Base-by-base conservation (phyloP, 331 rosid genomes). In the Pyrus hybrid region DNA sequence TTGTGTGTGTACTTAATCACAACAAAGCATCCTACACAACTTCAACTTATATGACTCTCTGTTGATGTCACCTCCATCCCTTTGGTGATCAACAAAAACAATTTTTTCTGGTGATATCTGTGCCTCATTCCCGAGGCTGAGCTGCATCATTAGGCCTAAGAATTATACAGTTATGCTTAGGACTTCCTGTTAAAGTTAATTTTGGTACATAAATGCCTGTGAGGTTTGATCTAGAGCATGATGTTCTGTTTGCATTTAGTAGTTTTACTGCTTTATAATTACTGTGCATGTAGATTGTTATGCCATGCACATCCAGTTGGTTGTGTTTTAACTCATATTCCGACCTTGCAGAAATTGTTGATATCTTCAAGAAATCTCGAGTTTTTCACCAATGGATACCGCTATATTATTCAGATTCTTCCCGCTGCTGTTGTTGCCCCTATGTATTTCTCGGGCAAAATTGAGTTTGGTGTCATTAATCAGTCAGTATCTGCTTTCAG, bases 391-490 rank as follows among this genome's bases (percentile, higher is more conserved):
- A 87, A 7, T 77, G 97, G 99, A 70, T 94, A 94, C 81, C 99
- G 97, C 75, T 85, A 90, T 76, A 82, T 80, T 70, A 92, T 94
- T 87, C 99, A 92, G 80, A 85, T 94, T 86, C 99, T 94, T 81
- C 99, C 99, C 20, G 99, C 90, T 37, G 97, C 99, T 60, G 89
- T 94, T 74, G 97, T 92, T 84, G 99, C 99, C 17, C 99, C 99
- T 20, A 87, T 94, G 97, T 94, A 72, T 82, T 94, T 94, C 75
- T 72, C 99, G 0, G 99, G 99, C 47, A 87, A 94, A 85, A 92
- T 94, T 64, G 97, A 94, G 86, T 92, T 94, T 85, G 99, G 99
- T 77, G 96, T 94, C 66, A 92, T 94, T 79, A 94, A 90, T 78
- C 99, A 94, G 79, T 92, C 99, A 17, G 92, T 90, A 71, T 94